These are phyloP conservation scores for Medicago ruthenica DNA, from an alignment of 306 rosid genomes.

Conservation along the genomic window DNA sequence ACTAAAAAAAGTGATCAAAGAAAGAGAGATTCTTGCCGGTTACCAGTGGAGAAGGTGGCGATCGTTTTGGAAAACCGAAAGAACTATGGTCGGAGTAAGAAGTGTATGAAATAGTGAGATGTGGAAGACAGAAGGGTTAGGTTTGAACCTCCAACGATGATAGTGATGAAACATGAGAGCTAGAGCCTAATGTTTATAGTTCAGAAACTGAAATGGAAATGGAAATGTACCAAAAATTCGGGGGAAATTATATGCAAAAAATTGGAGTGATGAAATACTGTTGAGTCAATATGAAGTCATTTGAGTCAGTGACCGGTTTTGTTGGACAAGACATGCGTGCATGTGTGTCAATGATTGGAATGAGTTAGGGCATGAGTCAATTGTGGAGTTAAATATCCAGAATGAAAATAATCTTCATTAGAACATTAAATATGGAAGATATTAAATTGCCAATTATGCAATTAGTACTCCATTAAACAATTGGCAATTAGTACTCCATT, in stretches of 20 bases:
- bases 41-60: neutral
- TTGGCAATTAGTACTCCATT: no score
- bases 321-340: slow-evolving; percentile 25
- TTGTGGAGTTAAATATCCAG: neutral
- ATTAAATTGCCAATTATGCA: no score
- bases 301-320: neutral
- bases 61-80: no score
- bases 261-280: slow-evolving; percentile 31
- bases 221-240: slow-evolving; percentile 29
- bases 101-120: slow-evolving; percentile 21
- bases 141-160: slow-evolving; percentile 64
- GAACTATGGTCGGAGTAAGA: neutral
- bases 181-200: slow-evolving; percentile 46
- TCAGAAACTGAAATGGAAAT: slow-evolving; percentile 49
- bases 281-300: slow-evolving; percentile 52
- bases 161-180: slow-evolving; percentile 48
- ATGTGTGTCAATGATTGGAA: slow-evolving; percentile 16
- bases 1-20: no score
- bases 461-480: no score
- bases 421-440: no score
- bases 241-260: slow-evolving; percentile 53
- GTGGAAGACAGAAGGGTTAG: slow-evolving; percentile 34
- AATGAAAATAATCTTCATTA: no score
- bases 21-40: neutral
- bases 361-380: slow-evolving; percentile 39